Evolutionary conservation across 2,329 filamentous ascomycete species (phyloP).

Genomic region (Sporothrix pseudoabietina): DNA sequence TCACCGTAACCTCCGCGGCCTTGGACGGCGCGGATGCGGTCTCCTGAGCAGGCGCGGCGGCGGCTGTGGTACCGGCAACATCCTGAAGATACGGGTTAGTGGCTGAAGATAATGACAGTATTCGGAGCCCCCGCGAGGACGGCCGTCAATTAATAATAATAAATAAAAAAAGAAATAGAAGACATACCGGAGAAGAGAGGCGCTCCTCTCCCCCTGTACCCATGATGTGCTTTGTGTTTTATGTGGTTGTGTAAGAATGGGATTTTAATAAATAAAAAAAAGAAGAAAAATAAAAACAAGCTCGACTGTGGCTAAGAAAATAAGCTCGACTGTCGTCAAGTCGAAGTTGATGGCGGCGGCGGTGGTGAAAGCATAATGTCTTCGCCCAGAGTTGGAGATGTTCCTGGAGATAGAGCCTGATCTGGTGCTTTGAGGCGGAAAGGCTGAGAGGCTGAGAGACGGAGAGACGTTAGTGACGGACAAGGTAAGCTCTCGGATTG

Average conservation of each 20-base stretch:
- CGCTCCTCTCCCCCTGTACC: constrained; percentile 27
- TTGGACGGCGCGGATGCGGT: background rate
- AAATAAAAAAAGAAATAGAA: background rate
- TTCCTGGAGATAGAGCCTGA: too few relatives aligned
- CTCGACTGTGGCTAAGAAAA: background rate
- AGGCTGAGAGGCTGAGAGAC: background rate
- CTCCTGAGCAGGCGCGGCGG: constrained; percentile 24
- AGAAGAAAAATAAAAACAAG: background rate
- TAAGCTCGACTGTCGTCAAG: background rate
- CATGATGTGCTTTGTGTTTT: constrained; percentile 21
- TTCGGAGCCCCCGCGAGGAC: background rate
- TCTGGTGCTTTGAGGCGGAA: background rate
- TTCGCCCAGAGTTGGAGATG: background rate
- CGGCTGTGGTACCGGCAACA: constrained; percentile 18
- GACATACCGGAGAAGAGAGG: constrained; percentile 27
- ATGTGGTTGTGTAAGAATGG: background rate
- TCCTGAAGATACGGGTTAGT: background rate
- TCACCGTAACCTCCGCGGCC: background rate
- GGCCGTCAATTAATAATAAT: background rate
- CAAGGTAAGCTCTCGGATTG: constrained; percentile 12
- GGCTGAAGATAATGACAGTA: background rate
- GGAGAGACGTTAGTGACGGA: constrained; percentile 12
- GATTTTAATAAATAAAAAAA: too few relatives aligned
- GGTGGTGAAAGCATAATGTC: background rate
- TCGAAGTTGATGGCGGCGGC: background rate